Evolutionary conservation across 2,329 filamentous ascomycete species (phyloP).

Genomic region (Colletotrichum sp.): DNA sequence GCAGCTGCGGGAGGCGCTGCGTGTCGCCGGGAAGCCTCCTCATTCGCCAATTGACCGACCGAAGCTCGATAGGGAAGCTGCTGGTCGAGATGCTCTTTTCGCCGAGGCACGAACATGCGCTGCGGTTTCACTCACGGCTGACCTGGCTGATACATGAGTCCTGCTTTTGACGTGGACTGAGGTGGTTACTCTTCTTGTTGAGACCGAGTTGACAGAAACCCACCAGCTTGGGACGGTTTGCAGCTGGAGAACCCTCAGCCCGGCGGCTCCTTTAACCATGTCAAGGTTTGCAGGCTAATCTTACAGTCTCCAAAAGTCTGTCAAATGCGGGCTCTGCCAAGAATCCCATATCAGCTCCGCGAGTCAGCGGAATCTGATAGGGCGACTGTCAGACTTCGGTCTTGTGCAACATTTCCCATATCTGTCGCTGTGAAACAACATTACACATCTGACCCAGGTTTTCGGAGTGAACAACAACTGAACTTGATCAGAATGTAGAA

Average conservation of each 20-base stretch:
- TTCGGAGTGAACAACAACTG: neutral
- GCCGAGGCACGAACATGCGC: neutral
- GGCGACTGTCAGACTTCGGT: neutral
- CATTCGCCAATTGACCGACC: constrained; percentile 8
- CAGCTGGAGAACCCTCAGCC: neutral
- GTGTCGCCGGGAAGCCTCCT: neutral
- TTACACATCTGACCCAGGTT: neutral
- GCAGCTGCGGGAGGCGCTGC: neutral
- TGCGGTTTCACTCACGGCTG: neutral
- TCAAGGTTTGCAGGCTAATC: neutral
- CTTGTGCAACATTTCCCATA: neutral
- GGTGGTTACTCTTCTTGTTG: neutral
- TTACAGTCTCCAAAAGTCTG: neutral
- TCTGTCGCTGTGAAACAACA: neutral
- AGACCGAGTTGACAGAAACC: neutral
- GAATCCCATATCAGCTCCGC: neutral
- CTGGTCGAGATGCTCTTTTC: neutral
- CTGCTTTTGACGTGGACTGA: neutral
- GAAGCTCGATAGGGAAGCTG: constrained; percentile 5
- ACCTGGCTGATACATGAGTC: neutral
- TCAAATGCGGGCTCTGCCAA: neutral
- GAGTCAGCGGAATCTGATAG: neutral
- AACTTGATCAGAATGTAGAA: accelerated
- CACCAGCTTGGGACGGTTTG: neutral
- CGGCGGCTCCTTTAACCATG: neutral